These are phyloP conservation scores for Graphilbum fragrans DNA, from an alignment of 2,329 filamentous ascomycete genomes.

Conservation along the genomic window DNA sequence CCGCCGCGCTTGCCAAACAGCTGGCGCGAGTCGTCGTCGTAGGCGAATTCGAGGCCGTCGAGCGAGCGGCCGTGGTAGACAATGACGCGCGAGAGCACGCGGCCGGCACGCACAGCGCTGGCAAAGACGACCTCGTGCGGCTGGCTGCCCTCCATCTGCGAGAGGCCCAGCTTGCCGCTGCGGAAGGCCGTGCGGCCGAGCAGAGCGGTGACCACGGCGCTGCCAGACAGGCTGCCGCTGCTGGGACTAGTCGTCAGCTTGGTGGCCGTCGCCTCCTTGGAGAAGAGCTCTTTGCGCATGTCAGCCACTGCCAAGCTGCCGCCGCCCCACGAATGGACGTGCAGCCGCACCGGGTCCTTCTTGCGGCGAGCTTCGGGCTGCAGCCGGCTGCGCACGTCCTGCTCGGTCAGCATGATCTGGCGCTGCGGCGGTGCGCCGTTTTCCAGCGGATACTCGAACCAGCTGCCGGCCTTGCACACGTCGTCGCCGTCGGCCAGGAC, in stretches of 20 bases:
- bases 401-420: conserved; percentile 63
- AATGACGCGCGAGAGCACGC: conserved; percentile 62
- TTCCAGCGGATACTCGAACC: conserved; percentile 66
- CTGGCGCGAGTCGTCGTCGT: conserved; percentile 75
- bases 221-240: conserved; percentile 6
- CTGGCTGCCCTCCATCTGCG: conserved; percentile 56
- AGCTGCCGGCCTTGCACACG: conserved; percentile 51
- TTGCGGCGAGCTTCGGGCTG: conserved; percentile 59
- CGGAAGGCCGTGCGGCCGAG: conserved; percentile 61
- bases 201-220: conserved; percentile 14
- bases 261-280: conserved; percentile 52
- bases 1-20: conserved; percentile 75
- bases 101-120: conserved; percentile 53
- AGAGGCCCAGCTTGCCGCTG: conserved; percentile 61
- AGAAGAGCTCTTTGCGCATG: conserved; percentile 52
- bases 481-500: conserved; percentile 71
- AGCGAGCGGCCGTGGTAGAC: conserved; percentile 68
- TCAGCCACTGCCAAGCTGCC: conserved; percentile 69
- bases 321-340: conserved; percentile 65
- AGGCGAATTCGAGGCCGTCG: conserved; percentile 84
- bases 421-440: conserved; percentile 47
- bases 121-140: conserved; percentile 64
- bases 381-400: conserved; percentile 57
- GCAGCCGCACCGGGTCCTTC: conserved; percentile 47
- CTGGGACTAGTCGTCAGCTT: conserved; percentile 54